Percentiles rank a stretch among this genome's conserved stretches.
These are phyloP conservation scores for Pseudomassariella vexata DNA, from an alignment of 2,329 filamentous ascomycete genomes.

Conservation along the genomic window DNA sequence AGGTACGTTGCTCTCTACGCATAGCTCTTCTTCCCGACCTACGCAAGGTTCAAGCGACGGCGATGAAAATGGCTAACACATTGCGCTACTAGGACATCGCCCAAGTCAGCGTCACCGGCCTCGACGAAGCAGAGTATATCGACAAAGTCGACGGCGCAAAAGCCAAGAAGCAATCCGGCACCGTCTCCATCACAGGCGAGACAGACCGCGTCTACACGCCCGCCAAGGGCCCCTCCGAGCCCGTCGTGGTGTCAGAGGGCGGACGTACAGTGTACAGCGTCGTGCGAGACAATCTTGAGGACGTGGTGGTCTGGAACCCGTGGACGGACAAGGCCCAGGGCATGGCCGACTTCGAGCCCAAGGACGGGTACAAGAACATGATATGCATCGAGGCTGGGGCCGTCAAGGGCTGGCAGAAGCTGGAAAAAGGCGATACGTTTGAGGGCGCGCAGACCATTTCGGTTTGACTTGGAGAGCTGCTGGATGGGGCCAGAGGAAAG, in stretches of 20 bases:
- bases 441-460: conserved; percentile 56
- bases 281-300: conserved; percentile 75
- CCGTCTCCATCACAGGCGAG: conserved; percentile 68
- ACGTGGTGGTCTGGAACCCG: conserved; percentile 96
- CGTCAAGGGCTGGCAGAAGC: conserved; percentile 73
- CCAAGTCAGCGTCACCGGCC: conserved; percentile 65
- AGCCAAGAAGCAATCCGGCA: conserved; percentile 58
- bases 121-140: conserved; percentile 69
- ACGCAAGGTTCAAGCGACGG: too few species aligned
- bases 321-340: conserved; percentile 79
- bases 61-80: conserved; percentile 3
- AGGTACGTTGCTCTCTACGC: conserved; percentile 61
- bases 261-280: conserved; percentile 65
- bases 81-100: too few species aligned
- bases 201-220: conserved; percentile 86
- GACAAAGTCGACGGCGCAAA: conserved; percentile 73
- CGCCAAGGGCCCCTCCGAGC: conserved; percentile 50
- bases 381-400: conserved; percentile 88
- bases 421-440: conserved; percentile 72
- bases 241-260: conserved; percentile 55
- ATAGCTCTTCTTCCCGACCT: not conserved
- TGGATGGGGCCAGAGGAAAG: not conserved
- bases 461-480: conserved; percentile 15
- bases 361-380: conserved; percentile 89
- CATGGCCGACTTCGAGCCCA: conserved; percentile 83